These are phyloP conservation scores for Erigeron philadelphicus DNA, from an alignment of 140 eudicot species.

Conservation along the genomic window DNA sequence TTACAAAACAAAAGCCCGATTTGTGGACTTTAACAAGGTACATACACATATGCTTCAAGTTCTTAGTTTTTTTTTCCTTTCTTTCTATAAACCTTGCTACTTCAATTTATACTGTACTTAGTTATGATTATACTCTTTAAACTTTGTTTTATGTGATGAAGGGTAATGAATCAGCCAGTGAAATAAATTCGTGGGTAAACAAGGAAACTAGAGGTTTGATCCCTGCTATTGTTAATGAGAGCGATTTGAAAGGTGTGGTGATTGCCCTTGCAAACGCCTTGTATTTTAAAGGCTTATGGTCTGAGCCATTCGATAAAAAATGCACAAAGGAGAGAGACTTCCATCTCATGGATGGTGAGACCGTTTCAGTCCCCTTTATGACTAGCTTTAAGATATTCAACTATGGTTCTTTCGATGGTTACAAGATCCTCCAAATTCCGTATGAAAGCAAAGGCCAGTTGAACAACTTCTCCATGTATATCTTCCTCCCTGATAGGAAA, in stretches of 20 bases:
- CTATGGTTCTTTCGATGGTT: background rate
- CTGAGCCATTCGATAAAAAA: background rate
- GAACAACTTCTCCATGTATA: background rate
- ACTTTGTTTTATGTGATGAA: background rate
- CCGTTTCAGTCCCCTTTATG: background rate
- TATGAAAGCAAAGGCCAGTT: background rate
- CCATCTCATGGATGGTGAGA: background rate
- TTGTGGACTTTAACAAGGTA: background rate
- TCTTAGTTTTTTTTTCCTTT: background rate
- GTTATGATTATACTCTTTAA: background rate
- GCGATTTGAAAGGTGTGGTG: background rate
- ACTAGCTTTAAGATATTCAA: background rate
- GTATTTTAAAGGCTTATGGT: background rate
- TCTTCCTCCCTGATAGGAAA: background rate
- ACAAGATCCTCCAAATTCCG: background rate
- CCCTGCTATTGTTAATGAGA: background rate
- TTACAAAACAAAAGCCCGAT: background rate
- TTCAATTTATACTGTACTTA: background rate
- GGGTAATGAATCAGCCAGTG: background rate
- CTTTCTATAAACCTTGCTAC: background rate
- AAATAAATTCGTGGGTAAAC: background rate
- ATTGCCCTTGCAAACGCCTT: background rate
- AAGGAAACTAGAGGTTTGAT: background rate
- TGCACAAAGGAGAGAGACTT: background rate
- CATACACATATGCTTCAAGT: background rate